Base-by-base conservation (phyloP, 441 rosid species). In the Pelargonium cotyledonis region DNA sequence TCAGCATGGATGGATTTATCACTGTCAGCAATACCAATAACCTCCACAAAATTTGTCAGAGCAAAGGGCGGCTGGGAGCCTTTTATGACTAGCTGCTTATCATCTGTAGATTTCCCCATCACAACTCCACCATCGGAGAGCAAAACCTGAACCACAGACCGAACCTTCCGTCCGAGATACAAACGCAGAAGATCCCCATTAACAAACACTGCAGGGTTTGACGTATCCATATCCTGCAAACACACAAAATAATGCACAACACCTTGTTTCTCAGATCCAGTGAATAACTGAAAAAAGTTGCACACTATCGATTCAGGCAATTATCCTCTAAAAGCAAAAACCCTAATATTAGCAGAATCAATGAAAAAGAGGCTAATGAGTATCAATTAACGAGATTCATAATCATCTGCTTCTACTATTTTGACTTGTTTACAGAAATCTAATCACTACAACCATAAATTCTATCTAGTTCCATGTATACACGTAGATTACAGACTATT, bases 1-100 rank as follows among this genome's bases (percentile, higher is more conserved):
- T 91, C 90, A 77, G 97, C 91, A 40, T 78, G 79, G 40, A 94
- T 87, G 57, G 92, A 74, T 61, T 76, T 79, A 3, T 87, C 95
- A 76, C 78, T 72, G 47, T 91, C 96, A 65, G 96, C 97, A 76
- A 91, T 86, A 16, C 99, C 97, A 79, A 89, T 83, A 61, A 91
- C 88, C 80, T 91, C 97, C 41, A 94, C 82, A 80, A 83, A 94
- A 62, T 46, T 85, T 0, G 92, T 79, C 64, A 76, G 87, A 21
- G 86, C 70, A 72, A 77, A 8, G 0, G 89, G 68, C 0, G 81
- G 90, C 9, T 83, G 81, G 60, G 84, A 66, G 70, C 98, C 97
- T 70, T 79, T 88, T 0, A 85, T 80, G 41, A 80, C 44, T 51
- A 94, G 69, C 85, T 87, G 92, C 18, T 68, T 72, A 21, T 79